These are phyloP conservation scores for Crithidia bombi DNA, from an alignment of 208 protist genomes.

Conservation along the genomic window DNA sequence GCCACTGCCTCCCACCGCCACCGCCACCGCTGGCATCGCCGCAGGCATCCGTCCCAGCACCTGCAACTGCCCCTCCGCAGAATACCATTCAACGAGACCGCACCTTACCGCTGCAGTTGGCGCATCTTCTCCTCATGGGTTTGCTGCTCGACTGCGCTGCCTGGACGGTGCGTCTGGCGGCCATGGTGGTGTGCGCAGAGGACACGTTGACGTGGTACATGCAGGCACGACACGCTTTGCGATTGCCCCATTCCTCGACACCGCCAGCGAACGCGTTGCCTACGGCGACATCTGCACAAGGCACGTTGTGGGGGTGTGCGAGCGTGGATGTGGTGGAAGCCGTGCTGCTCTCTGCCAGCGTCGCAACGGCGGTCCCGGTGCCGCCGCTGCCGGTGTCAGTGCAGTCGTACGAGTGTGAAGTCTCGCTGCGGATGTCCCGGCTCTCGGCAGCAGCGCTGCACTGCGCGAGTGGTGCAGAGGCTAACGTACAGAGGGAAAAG, in stretches of 20 bases:
- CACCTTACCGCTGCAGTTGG: slow-evolving; percentile 68
- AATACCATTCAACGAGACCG: slow-evolving; percentile 10
- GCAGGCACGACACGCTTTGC: neutral
- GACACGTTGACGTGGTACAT: slow-evolving; percentile 30
- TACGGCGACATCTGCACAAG: neutral
- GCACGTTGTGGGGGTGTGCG: neutral
- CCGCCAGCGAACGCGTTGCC: neutral
- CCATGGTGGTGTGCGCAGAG: slow-evolving; percentile 25
- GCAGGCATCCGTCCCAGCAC: neutral
- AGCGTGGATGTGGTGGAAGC: slow-evolving; percentile 36
- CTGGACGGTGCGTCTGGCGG: slow-evolving; percentile 25
- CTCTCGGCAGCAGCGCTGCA: neutral
- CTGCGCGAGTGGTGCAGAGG: neutral
- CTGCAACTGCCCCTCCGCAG: neutral
- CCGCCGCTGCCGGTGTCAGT: slow-evolving; percentile 22
- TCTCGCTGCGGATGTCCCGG: slow-evolving; percentile 10
- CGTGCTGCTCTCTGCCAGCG: slow-evolving; percentile 13
- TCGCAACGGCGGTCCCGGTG: neutral
- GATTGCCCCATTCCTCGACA: neutral
- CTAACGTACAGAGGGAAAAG: neutral
- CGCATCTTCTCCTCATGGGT: slow-evolving; percentile 73
- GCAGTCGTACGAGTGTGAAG: slow-evolving; percentile 10
- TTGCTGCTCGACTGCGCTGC: slow-evolving; percentile 44
- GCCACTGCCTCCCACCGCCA: slow-evolving; percentile 17
- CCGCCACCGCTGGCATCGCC: neutral